Evolutionary conservation across 768 basidiomycete species (phyloP).

Genomic region (Mycena galericulata): DNA sequence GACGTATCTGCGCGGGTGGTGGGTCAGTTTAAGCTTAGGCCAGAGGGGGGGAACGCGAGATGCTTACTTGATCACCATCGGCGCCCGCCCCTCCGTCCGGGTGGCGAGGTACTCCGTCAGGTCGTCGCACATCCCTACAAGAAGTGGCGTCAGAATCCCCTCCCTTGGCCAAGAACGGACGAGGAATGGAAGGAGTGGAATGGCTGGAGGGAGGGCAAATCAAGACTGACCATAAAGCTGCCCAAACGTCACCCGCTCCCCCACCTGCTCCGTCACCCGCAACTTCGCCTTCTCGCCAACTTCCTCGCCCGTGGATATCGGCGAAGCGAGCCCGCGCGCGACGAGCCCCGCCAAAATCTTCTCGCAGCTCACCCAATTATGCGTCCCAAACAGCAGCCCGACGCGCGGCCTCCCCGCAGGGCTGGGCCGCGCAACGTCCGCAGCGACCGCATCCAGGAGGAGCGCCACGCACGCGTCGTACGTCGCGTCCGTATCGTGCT

Average conservation of each 20-base stretch:
- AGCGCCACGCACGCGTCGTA: slow-evolving; percentile 73
- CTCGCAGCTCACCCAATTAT: slow-evolving; percentile 80
- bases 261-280: slow-evolving; percentile 38
- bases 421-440: slow-evolving; percentile 53
- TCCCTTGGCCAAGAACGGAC: slow-evolving; percentile 8
- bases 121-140: slow-evolving; percentile 85
- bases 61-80: slow-evolving; percentile 81
- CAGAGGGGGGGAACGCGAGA: neutral
- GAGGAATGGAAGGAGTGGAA: neutral
- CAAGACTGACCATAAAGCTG: slow-evolving; percentile 89
- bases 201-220: too few species aligned
- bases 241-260: slow-evolving; percentile 76
- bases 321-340: slow-evolving; percentile 61
- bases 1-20: slow-evolving; percentile 59
- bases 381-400: slow-evolving; percentile 87
- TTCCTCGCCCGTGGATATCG: too few species aligned
- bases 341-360: slow-evolving; percentile 73
- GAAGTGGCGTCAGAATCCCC: too few species aligned
- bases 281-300: too few species aligned
- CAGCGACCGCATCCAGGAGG: slow-evolving; percentile 67
- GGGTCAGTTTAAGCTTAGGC: neutral
- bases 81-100: slow-evolving; percentile 62
- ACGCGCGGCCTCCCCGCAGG: slow-evolving; percentile 49
- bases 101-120: slow-evolving; percentile 78
- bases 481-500: slow-evolving; percentile 78